Evolutionary conservation across 495 filamentous ascomycete species (phyloP), one percentile per base, ranked within the genome.

Genomic region (Clavariopsis aquatica): DNA sequence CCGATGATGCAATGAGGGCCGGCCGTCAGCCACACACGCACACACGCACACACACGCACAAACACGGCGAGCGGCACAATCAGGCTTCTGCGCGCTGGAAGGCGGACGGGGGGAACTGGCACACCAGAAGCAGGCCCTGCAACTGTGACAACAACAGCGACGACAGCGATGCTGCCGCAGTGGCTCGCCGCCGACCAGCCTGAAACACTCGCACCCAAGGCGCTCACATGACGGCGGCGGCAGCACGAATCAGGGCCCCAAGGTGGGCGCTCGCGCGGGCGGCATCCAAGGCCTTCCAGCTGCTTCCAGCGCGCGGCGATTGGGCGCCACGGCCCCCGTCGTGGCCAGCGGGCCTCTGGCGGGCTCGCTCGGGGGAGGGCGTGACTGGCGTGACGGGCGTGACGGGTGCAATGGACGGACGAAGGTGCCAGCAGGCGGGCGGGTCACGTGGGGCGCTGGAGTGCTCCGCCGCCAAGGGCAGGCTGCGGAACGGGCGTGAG

Each of bases 241-340:
- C 46, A 36, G 17, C 60, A 64, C 60, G 60, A 57, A 49, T 56
- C 52, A 64, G 19, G 38, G 28, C 34, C 59, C 10, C 31, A 38
- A 62, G 8, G 49, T 10, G n/a, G 24, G 47, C 23, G n/a, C 8
- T 43, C n/a, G 12, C 15, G 49, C 47, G 41, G 54, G 22, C 29
- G 31, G 1, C 9, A 13, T 59, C 54, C 57, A 54, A 43, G 49
- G 45, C 47, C 60, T 63, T 68, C 65, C 59, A 68, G 59, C 65
- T 64, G 49, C 52, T 68, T 68, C 65, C 49, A 64, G n/a, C 6
- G 22, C 2, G 17, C 34, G 13, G 20, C 60, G 65, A 68, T 68
- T 68, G 65, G 65, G 53, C 28, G 57, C 51, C 49, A 61, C 27
- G 19, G 60, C 60, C 60, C 56, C 60, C 19, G 51, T 52, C 28